phyloP scores from a whole-genome alignment of 441 rosid genomes.

The Populus hybrid region DNA sequence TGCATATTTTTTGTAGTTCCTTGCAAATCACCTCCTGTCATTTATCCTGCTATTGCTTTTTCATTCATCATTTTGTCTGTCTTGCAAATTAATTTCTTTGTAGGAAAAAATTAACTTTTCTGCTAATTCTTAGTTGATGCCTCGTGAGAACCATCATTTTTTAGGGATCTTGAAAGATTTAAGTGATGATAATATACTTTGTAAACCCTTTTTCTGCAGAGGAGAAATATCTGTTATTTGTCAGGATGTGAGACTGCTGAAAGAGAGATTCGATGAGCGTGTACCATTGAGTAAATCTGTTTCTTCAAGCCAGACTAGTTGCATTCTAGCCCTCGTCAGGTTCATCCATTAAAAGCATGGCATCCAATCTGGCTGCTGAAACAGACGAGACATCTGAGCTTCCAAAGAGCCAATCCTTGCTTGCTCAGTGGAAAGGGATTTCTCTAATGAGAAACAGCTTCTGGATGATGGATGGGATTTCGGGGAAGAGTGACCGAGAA shows the following conservation, averaged over 20 bases:
- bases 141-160: too few species aligned
- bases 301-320: constrained; percentile 75
- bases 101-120: background rate
- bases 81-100: background rate
- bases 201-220: constrained; percentile 33
- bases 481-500: constrained; percentile 30
- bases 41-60: background rate
- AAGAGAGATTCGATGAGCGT: constrained; percentile 63
- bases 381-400: constrained; percentile 24
- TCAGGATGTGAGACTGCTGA: constrained; percentile 69
- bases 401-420: constrained; percentile 27
- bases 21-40: too few species aligned
- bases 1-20: too few species aligned
- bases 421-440: constrained; percentile 10
- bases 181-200: background rate
- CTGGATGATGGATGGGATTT: constrained; percentile 70
- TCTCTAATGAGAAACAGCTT: constrained; percentile 21
- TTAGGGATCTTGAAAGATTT: too few species aligned
- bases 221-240: constrained; percentile 93
- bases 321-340: constrained; percentile 69
- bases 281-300: constrained; percentile 67
- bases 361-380: constrained; percentile 33
- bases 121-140: background rate
- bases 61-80: background rate
- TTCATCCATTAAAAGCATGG: constrained; percentile 45